Conservation (phyloP, 495 filamentous ascomycete genomes). For the Neurospora tetraspora region DNA sequence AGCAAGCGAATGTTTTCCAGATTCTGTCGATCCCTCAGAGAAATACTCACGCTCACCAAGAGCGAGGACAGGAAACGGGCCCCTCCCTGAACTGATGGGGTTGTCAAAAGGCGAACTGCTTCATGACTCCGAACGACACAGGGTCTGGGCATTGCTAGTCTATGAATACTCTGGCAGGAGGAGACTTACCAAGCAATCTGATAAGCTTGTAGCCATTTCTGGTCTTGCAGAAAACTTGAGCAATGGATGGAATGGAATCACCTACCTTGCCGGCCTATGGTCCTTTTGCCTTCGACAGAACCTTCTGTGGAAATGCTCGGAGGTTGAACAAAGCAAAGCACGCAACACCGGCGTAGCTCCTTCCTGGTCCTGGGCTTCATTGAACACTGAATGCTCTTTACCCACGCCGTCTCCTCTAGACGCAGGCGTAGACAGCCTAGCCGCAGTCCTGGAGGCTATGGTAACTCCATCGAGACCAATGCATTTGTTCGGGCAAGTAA, state of each 20-base stretch:
- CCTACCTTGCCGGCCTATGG: conserved; percentile 18
- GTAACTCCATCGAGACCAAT: neutral
- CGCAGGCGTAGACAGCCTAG: neutral
- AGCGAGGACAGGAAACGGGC: neutral
- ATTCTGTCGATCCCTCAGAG: neutral
- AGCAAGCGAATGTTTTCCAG: conserved; percentile 7
- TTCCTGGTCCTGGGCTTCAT: neutral
- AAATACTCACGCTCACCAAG: neutral
- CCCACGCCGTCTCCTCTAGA: neutral
- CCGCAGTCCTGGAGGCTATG: neutral
- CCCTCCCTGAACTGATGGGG: neutral
- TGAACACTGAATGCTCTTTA: neutral
- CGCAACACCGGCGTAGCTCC: neutral
- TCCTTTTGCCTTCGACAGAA: neutral
- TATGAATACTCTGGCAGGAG: conserved; percentile 8
- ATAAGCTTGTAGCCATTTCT: conserved; percentile 9
- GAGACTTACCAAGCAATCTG: conserved; percentile 3
- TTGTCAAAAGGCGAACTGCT: neutral
- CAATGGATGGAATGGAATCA: neutral
- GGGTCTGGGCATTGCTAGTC: neutral
- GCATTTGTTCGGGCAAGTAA: neutral
- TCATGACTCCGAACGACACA: neutral
- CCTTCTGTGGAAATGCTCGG: neutral
- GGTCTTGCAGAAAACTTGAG: neutral
- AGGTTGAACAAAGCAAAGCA: neutral